phyloP scores from a whole-genome alignment of 2,329 filamentous ascomycete species.

The Clarireedia monteithiana region DNA sequence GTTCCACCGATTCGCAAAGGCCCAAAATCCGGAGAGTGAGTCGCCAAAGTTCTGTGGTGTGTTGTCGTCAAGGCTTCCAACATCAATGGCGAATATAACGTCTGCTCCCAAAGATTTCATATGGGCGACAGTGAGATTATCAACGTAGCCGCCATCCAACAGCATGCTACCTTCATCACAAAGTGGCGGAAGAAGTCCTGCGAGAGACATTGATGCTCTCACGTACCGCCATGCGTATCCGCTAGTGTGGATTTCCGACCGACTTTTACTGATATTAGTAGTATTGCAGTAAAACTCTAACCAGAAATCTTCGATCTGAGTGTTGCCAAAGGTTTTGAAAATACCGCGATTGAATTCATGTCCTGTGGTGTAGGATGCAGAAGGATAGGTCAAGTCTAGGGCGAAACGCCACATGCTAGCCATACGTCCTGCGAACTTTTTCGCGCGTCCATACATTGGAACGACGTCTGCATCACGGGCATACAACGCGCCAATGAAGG shows the following conservation, averaged over 20 bases:
- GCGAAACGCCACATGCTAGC: slow-evolving; percentile 98
- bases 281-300: slow-evolving; percentile 99
- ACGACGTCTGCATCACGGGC: slow-evolving; percentile 94
- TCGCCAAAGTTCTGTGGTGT: slow-evolving; percentile 90
- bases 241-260: slow-evolving; percentile 86
- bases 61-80: slow-evolving; percentile 86
- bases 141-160: slow-evolving; percentile 91
- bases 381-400: slow-evolving; percentile 90
- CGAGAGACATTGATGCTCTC: slow-evolving; percentile 91
- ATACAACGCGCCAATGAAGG: slow-evolving; percentile 92
- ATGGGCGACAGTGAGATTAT: slow-evolving; percentile 93
- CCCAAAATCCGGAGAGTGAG: slow-evolving; percentile 91
- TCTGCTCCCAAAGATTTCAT: slow-evolving; percentile 94
- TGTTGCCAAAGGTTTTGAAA: slow-evolving; percentile 95
- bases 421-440: slow-evolving; percentile 98
- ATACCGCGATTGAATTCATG: slow-evolving; percentile 99
- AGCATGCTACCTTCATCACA: slow-evolving; percentile 98
- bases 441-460: slow-evolving; percentile 91
- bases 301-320: slow-evolving; percentile 99
- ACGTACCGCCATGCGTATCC: slow-evolving; percentile 98
- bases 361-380: slow-evolving; percentile 92
- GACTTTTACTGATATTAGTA: slow-evolving; percentile 93
- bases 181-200: slow-evolving; percentile 82
- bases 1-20: slow-evolving; percentile 93
- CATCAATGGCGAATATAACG: slow-evolving; percentile 91